Percentiles rank a stretch among this genome's conserved stretches.
Conservation (phyloP, 2,329 filamentous ascomycete genomes). For the Phaeomoniella chlamydospora region DNA sequence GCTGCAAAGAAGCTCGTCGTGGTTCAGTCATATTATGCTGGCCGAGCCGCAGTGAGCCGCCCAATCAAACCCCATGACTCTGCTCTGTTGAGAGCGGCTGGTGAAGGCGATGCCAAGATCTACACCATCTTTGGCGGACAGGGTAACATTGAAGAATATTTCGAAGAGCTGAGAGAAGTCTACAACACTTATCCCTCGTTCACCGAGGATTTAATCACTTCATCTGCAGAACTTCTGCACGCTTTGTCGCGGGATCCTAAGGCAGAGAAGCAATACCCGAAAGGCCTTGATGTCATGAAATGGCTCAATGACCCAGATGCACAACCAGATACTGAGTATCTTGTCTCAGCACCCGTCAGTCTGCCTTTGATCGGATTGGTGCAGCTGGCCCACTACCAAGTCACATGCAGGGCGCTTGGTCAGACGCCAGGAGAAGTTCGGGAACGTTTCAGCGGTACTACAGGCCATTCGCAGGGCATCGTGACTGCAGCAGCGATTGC, state of each 20-base stretch:
- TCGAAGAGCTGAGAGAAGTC: conserved; percentile 87
- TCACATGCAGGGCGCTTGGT: conserved; percentile 83
- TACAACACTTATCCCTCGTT: conserved; percentile 86
- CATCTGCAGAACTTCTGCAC: conserved; percentile 77
- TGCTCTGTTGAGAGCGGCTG: conserved; percentile 75
- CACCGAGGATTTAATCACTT: conserved; percentile 68
- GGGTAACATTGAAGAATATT: conserved; percentile 99
- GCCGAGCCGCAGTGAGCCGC: conserved; percentile 68
- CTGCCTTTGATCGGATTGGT: conserved; percentile 91
- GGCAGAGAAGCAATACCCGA: conserved; percentile 90
- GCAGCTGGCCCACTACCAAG: conserved; percentile 87
- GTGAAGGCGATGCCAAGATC: conserved; percentile 67
- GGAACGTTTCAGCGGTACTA: conserved; percentile 72
- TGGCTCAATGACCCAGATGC: conserved; percentile 85
- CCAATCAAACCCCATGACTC: conserved; percentile 88
- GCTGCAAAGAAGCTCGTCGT: conserved; percentile 83
- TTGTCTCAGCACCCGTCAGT: conserved; percentile 89
- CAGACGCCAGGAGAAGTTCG: conserved; percentile 79
- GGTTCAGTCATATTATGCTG: conserved; percentile 81
- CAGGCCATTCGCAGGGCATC: conserved; percentile 92
- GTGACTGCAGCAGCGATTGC: conserved; percentile 87
- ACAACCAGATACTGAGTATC: conserved; percentile 85
- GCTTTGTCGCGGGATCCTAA: conserved; percentile 66
- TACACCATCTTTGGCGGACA: conserved; percentile 96
- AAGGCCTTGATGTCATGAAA: conserved; percentile 86